Evolutionary conservation across 2,329 filamentous ascomycete genomes (phyloP), one percentile per base, ranked within the genome.

Genomic region (Stagonosporopsis tanaceti): DNA sequence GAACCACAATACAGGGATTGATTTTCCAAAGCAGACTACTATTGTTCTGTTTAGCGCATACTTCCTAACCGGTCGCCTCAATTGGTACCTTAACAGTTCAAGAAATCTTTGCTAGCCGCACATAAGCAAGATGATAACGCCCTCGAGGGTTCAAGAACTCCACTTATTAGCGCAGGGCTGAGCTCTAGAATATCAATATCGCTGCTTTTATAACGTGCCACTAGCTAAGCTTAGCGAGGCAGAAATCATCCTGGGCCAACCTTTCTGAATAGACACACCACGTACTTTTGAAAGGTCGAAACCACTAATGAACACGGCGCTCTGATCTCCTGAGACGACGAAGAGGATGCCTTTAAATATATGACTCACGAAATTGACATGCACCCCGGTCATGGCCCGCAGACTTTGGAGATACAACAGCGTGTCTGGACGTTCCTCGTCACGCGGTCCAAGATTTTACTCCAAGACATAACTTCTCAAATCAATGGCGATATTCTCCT

Each of bases 321-420:
- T 45, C 28, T 30, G 3, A 45, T 30, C 41, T 30, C 41, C 41
- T 45, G 41, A 3, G 41, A 45, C 17, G 41, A 45, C 27, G 41
- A 27, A 40, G 38, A 45, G 28, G 41, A 45, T n/a, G 41, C 41
- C 30, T 45, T 45, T 22, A 22, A 32, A 45, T 6, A 30, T 45
- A 30, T 30, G 24, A 45, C 15, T 22, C 30, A 45, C 41, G 24
- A 45, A 45, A 20, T 30, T 24, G 41, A 22, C 41, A 45, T 45
- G 41, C 41, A n/a, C 41, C 41, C 41, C 6, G 41, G 41, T 28
- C 24, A 45, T 45, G 84, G 81, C 0, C 74, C 87, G 0, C 44
- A 81, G 0, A 68, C 84, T 2, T 73, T 88, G 1, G 80, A 86
- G 63, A 76, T 80, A 1, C 85, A 87, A 60, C 74, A 82, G 22